Evolutionary conservation across 768 basidiomycete species (phyloP), one percentile per base, ranked within the genome.

Genomic region (Cystobasidiopsis lactophilus): DNA sequence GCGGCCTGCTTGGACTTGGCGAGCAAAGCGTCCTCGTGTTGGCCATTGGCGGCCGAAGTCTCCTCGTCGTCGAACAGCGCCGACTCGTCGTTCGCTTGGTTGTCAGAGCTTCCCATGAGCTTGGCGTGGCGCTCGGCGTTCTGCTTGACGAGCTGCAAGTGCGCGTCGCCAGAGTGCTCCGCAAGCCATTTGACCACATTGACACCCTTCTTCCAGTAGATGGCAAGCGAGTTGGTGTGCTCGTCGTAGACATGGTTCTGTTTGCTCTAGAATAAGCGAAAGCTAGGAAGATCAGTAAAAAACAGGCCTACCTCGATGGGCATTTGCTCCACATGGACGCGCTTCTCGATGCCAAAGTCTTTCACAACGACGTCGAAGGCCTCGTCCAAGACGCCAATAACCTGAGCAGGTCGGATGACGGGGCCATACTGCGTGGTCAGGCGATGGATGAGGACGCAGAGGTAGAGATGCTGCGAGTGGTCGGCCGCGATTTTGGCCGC

Each of bases 291-390:
- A 56, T 70, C 29, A 67, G 59, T 24, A 38, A 39, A 5, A 18
- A n/a, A 4, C 40, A 41, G 29, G 27, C 79, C 69, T 63, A 88
- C 85, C 59, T 93, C 85, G 54, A 93, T 85, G 24, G 93, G 91
- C 85, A 98, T 93, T 69, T 96, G 88, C 65, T 96, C 93, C 39
- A 89, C 85, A 62, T 96, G 93, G 2, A 96, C 89, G 35, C 93
- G 77, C 72, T 98, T 98, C 71, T 98, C 93, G 60, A 98, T 95
- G 30, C 91, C 85, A 64, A 96, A 96, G 66, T 96, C 93, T 39
- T 85, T 82, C 13, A 96, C 78, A 30, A 91, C 70, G 27, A 98
- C 91, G 63, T 98, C 93, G 61, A 95, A 96, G 1, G 93, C 93
- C 49, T 85, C 82, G 63, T 98, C 93, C n/a, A 95, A 74, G 30